Evolutionary conservation across 2,329 filamentous ascomycete genomes (phyloP).

Genomic region (Colletotrichum nymphaeae): DNA sequence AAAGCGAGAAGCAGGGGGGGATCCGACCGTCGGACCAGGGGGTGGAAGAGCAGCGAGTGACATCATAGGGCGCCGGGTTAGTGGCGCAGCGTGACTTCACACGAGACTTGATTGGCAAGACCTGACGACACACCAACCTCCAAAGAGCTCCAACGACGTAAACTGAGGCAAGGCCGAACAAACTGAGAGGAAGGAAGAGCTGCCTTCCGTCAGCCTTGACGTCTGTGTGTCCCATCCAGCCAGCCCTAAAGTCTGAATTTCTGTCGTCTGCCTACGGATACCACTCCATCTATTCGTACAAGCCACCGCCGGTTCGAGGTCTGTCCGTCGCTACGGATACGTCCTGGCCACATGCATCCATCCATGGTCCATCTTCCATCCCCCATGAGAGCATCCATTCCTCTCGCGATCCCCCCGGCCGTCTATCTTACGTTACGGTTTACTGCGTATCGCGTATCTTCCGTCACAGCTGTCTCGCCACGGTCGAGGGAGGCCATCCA

Average conservation of each 20-base stretch:
- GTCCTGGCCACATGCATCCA: constrained; percentile 8
- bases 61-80: constrained; percentile 27
- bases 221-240: constrained; percentile 22
- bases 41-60: not conserved
- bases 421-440: constrained; percentile 19
- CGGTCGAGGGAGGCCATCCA: constrained; percentile 24
- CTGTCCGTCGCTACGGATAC: constrained; percentile 4
- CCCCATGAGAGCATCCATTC: not conserved
- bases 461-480: constrained; percentile 21
- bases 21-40: constrained; percentile 21
- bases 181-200: not conserved
- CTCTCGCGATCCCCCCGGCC: not conserved
- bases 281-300: not conserved
- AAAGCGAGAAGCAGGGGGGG: not conserved
- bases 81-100: constrained; percentile 35
- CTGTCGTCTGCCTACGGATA: not conserved
- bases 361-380: not conserved
- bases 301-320: not conserved
- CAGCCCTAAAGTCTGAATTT: not conserved
- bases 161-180: constrained; percentile 10
- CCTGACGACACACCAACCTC: constrained; percentile 30
- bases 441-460: constrained; percentile 20
- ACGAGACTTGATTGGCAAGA: constrained; percentile 26
- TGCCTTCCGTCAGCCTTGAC: constrained; percentile 33
- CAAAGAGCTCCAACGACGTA: constrained; percentile 24